phyloP scores from a whole-genome alignment of 805 yeast genomes.

The Sugiyamaella lignohabitans region DNA sequence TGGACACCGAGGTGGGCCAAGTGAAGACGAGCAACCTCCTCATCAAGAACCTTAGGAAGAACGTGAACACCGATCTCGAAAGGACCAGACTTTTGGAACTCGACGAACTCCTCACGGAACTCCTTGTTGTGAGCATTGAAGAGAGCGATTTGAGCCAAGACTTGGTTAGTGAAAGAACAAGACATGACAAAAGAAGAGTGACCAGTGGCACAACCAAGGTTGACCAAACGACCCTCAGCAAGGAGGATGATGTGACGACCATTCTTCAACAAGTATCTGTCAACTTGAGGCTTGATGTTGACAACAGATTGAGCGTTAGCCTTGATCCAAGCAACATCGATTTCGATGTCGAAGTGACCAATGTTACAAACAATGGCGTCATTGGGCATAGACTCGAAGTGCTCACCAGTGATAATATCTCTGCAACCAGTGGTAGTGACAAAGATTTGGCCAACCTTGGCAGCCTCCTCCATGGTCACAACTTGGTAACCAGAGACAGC shows the following conservation, averaged over 20 bases:
- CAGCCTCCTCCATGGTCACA: slow-evolving; percentile 89
- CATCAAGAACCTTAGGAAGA: slow-evolving; percentile 96
- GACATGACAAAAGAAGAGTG: slow-evolving; percentile 99
- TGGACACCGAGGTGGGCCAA: slow-evolving; percentile 89
- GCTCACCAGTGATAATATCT: slow-evolving; percentile 87
- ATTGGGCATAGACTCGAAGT: slow-evolving; percentile 92
- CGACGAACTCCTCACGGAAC: slow-evolving; percentile 76
- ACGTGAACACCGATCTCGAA: slow-evolving; percentile 90
- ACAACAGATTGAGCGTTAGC: slow-evolving; percentile 87
- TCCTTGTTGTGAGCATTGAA: slow-evolving; percentile 78
- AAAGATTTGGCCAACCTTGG: slow-evolving; percentile 88
- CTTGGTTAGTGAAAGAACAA: slow-evolving; percentile 99
- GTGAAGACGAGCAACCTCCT: slow-evolving; percentile 96
- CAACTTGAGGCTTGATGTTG: slow-evolving; percentile 98
- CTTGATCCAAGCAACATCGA: slow-evolving; percentile 98
- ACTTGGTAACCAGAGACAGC: slow-evolving; percentile 99
- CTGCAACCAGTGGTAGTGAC: slow-evolving; percentile 99
- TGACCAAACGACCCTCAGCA: slow-evolving; percentile 98
- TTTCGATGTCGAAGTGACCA: slow-evolving; percentile 99
- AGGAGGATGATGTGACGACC: slow-evolving; percentile 93
- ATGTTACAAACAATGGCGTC: slow-evolving; percentile 99
- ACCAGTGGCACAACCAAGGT: slow-evolving; percentile 99
- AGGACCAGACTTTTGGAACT: slow-evolving; percentile 88
- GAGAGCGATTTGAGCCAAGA: slow-evolving; percentile 95
- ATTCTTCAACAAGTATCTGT: slow-evolving; percentile 81